Percentiles rank a stretch among this genome's conserved stretches.
These are phyloP conservation scores for Musa schizocarpa DNA, from an alignment of 176 grass and related monocot species.

Conservation along the genomic window DNA sequence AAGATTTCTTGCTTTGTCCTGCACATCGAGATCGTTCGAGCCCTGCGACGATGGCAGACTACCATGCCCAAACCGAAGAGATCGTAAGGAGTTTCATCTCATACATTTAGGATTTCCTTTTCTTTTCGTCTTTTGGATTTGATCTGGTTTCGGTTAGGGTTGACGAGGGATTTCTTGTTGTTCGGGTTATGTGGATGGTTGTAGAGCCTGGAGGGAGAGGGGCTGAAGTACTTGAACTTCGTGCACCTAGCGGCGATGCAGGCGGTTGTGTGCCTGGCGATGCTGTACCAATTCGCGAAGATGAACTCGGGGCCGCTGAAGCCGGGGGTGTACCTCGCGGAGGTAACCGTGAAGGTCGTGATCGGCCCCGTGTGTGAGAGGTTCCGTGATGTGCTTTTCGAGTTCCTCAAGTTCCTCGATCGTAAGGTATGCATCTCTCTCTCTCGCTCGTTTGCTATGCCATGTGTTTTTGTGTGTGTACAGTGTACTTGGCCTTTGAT, in stretches of 20 bases:
- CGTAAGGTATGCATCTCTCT: constrained; percentile 36
- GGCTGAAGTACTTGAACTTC: constrained; percentile 65
- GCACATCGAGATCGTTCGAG: constrained; percentile 6
- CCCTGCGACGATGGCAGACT: constrained; percentile 38
- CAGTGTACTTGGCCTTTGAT: too few species aligned
- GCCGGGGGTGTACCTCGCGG: constrained; percentile 46
- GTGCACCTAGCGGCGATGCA: constrained; percentile 38
- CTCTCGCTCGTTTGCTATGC: neutral
- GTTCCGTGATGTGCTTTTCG: constrained; percentile 40
- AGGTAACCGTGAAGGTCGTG: constrained; percentile 46
- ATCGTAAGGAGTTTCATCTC: constrained; percentile 3
- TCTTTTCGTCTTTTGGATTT: neutral
- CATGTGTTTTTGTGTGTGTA: too few species aligned
- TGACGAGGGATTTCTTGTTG: neutral
- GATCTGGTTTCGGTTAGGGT: constrained; percentile 7
- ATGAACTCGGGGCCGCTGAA: constrained; percentile 63
- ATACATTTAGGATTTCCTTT: neutral
- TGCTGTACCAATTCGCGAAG: constrained; percentile 62
- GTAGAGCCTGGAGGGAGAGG: constrained; percentile 23
- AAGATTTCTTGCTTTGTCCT: too few species aligned
- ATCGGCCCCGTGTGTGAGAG: constrained; percentile 40
- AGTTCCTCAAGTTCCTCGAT: constrained; percentile 67
- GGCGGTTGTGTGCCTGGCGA: constrained; percentile 33
- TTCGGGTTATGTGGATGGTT: neutral
- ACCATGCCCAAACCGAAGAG: constrained; percentile 21